Base-by-base conservation (phyloP, 768 basidiomycete genomes). In the Auriscalpium vulgare region DNA sequence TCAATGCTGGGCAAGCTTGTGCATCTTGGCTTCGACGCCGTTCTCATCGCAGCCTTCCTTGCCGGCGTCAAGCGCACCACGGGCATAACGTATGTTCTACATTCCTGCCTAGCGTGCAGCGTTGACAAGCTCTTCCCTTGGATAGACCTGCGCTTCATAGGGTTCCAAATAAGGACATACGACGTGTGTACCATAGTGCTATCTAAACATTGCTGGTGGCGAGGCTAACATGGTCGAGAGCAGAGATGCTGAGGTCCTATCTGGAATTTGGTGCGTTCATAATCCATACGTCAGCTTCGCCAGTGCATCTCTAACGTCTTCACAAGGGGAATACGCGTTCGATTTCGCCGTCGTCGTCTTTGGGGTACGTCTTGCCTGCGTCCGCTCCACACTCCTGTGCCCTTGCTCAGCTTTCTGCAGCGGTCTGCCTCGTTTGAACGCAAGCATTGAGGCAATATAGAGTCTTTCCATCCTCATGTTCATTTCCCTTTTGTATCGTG, bases 91-190 rank as follows among this genome's bases (percentile, higher is more conserved):
- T 92, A 73, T 56, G 87, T 76, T 45, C 47, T 43, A 37, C 21
- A 7, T 29, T 7, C 29, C 29, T 7, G 29, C 29, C 29, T 29
- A 29, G 4, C 4, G 29, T 29, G 29, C 29, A 29, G 29, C 29
- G 7, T 29, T 29, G 29, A 29, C 29, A 29, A 29, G 29, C 5
- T 29, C 29, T 29, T 29, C 29, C 29, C 29, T 29, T 29, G 29
- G 16, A 19, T 29, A 93, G 91, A 10, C 91, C 88, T 43, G 85
- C 84, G 14, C 70, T 95, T 10, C 72, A 80, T 4, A 80, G 81
- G 62, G 85, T 95, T 1, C 86, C 88, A 3, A 93, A 93, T 78
- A 95, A 94, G 68, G 91, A 95, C 63, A 65, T 93, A 35, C 85
- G 91, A 46, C 84, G 91, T 93, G 68, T 71, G 90, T 79, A 14